Percentiles rank a stretch among this genome's conserved stretches.
These are phyloP conservation scores for Borealophlyctis nickersoniae DNA, from an alignment of 192 early-diverging fungal species.

Conservation along the genomic window DNA sequence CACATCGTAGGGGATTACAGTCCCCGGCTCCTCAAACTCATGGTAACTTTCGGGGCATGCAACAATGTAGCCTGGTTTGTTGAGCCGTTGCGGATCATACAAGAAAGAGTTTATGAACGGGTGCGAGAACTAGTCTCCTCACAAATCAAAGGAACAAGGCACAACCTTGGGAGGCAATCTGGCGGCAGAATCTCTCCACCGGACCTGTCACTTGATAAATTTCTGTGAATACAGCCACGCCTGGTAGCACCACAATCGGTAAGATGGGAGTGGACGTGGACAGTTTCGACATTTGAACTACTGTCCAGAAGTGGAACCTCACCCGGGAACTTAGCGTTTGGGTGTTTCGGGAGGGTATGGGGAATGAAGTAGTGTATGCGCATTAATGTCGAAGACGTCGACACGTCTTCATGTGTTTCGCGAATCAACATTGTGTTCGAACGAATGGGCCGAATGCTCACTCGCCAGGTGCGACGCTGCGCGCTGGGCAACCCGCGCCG, in stretches of 20 bases:
- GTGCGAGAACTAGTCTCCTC: too few species aligned
- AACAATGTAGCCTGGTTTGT: slow-evolving; percentile 44
- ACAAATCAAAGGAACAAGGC: slow-evolving; percentile 27
- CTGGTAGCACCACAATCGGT: slow-evolving; percentile 1
- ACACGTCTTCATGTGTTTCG: not conserved
- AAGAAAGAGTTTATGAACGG: too few species aligned
- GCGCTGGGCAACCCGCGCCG: too few species aligned
- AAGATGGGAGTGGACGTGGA: not conserved
- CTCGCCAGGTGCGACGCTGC: too few species aligned
- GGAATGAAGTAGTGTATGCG: slow-evolving; percentile 53
- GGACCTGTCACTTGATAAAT: slow-evolving; percentile 68
- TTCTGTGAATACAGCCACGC: slow-evolving; percentile 48
- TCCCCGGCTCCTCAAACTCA: slow-evolving; percentile 56
- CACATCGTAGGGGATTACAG: slow-evolving; percentile 53
- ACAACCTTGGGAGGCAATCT: slow-evolving; percentile 44
- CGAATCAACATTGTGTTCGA: not conserved
- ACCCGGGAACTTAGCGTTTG: slow-evolving; percentile 45
- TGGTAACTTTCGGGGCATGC: slow-evolving; percentile 63
- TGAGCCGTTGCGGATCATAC: not conserved
- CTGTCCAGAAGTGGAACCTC: not conserved
- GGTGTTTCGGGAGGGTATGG: slow-evolving; percentile 49
- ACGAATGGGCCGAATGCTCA: too few species aligned
- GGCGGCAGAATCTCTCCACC: slow-evolving; percentile 58
- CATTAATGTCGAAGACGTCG: slow-evolving; percentile 37
- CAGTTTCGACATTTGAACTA: not conserved